These are phyloP conservation scores for Neurospora sp. DNA, from an alignment of 2,329 filamentous ascomycete genomes.

Conservation along the genomic window DNA sequence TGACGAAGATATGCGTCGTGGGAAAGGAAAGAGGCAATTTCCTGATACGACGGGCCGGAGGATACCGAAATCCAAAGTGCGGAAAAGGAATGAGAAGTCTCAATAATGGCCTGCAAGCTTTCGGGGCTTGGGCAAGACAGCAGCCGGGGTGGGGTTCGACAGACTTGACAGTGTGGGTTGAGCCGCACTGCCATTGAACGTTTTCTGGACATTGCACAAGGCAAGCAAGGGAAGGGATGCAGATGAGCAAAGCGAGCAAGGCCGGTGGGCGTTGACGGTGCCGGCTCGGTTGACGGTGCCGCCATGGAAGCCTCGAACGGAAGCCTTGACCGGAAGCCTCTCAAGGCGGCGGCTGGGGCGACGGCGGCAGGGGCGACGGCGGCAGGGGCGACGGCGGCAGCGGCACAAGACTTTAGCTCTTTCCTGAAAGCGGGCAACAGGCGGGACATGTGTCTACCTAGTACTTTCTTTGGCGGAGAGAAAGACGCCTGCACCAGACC, in stretches of 20 bases:
- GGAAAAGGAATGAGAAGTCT: slow-evolving; percentile 7
- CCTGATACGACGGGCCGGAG: slow-evolving; percentile 9
- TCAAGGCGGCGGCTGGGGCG: neutral
- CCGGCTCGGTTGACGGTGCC: neutral
- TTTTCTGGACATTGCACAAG: neutral
- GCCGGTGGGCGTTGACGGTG: neutral
- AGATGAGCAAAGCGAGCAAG: neutral
- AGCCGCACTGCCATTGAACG: neutral
- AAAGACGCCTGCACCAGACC: neutral
- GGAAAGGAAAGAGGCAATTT: slow-evolving; percentile 5
- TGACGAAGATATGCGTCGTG: neutral
- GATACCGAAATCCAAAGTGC: slow-evolving; percentile 11
- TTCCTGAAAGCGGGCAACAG: neutral
- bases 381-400: neutral
- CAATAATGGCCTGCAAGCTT: slow-evolving; percentile 16
- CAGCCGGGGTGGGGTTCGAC: neutral
- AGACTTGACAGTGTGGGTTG: neutral
- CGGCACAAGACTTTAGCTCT: neutral
- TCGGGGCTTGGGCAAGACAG: slow-evolving; percentile 6
- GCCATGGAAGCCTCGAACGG: neutral
- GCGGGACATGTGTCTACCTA: neutral
- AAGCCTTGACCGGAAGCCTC: neutral
- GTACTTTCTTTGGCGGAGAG: neutral
- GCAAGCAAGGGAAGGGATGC: neutral
- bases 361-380: neutral